Evolutionary conservation across 2,329 filamentous ascomycete species (phyloP).

Genomic region (Botrytis medusae): DNA sequence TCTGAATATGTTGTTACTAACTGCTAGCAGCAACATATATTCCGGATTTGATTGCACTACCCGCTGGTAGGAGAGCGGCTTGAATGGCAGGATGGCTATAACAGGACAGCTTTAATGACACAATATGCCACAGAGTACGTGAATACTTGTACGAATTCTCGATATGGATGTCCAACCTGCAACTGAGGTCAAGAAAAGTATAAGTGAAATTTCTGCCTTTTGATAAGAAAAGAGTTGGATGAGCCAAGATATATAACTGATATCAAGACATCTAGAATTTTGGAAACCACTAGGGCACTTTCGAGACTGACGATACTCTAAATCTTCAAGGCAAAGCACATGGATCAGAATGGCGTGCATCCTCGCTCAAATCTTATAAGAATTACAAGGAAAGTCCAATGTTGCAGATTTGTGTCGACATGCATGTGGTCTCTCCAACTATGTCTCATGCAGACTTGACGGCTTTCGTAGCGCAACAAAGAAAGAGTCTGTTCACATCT

Average conservation of each 20-base stretch:
- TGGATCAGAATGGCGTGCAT: background rate
- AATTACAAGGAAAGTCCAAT: background rate
- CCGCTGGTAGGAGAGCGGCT: slow-evolving; percentile 7
- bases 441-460: background rate
- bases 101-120: background rate
- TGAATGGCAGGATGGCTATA: background rate
- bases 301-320: background rate
- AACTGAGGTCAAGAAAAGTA: background rate
- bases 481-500: background rate
- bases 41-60: background rate
- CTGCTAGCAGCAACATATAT: slow-evolving; percentile 38
- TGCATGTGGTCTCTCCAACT: background rate
- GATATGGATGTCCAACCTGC: background rate
- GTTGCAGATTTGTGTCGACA: background rate
- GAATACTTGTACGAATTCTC: background rate
- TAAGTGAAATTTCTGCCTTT: background rate
- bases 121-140: background rate
- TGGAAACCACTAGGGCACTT: background rate
- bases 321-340: background rate
- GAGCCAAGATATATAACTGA: background rate
- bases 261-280: background rate
- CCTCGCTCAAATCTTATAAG: background rate
- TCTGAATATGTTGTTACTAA: slow-evolving; percentile 31
- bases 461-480: background rate
- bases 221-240: background rate